Evolutionary conservation across 2,329 filamentous ascomycete species (phyloP), one percentile per base, ranked within the genome.

Genomic region (Mollisiaceae sp.): DNA sequence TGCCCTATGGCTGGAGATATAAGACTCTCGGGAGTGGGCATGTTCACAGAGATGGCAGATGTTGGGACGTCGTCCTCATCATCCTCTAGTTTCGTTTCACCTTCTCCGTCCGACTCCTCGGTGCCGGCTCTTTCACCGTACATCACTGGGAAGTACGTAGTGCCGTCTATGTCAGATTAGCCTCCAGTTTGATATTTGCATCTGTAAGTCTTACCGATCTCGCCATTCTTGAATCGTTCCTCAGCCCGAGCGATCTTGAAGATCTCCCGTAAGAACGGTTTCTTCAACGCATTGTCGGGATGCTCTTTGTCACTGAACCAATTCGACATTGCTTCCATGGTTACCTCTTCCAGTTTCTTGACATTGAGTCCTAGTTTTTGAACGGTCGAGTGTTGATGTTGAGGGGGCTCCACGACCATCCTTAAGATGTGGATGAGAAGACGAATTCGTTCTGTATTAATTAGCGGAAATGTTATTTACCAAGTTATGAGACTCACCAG

Each of bases 381-480:
- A 14, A 89, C 81, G 22, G 84, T 81, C 0, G 75, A 75, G n/a
- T 59, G 54, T 56, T 76, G 74, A 47, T 77, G 79, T 0, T 79
- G 72, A 41, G 77, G 78, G 1, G 72, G 74, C 38, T 74, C 63
- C 35, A 73, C 78, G 1, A 89, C 78, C 77, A 89, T 79, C 32
- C 81, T 79, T n/a, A 89, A 74, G 50, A 89, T 88, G 67, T 89
- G 86, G 55, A 82, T 82, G 3, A 89, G 77, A 1, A 90, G 78
- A 66, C 83, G 78, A 12, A 89, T 82, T 18, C 87, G 83, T 71
- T 89, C 87, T 89, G 22, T 39, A 18, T 27, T 20, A 8, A 55
- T 61, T 65, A 65, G 50, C 18, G 50, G 12, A 54, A 15, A 18
- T 18, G 11, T 24, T 3, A 18, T 24, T 4, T 6, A 32, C 2